A percentile compares a stretch with the other conserved stretches of the same genome.
phyloP scores from a whole-genome alignment of 495 filamentous ascomycete genomes.

The Podospora australis region DNA sequence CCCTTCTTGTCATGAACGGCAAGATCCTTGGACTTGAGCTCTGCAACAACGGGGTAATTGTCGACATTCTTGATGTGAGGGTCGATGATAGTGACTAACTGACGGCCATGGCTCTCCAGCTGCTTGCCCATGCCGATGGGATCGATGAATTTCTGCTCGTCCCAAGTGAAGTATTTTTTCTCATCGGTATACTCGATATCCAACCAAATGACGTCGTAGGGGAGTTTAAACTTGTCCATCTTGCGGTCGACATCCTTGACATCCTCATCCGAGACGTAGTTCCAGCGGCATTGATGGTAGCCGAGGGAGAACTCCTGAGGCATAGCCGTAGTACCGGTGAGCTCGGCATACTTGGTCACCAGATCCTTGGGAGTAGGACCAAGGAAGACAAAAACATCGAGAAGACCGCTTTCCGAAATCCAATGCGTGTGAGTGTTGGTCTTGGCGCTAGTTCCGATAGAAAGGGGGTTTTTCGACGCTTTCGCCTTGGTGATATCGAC shows the following conservation, averaged over 20 bases:
- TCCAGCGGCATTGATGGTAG: conserved; percentile 98
- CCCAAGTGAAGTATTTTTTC: conserved; percentile 98
- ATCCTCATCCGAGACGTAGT: conserved; percentile 94
- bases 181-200: conserved; percentile 95
- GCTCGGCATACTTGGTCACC: conserved; percentile 71
- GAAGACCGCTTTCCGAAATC: conserved; percentile 84
- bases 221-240: conserved; percentile 89
- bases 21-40: conserved; percentile 75
- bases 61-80: conserved; percentile 93
- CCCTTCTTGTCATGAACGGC: conserved; percentile 85
- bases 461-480: conserved; percentile 65
- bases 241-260: conserved; percentile 93
- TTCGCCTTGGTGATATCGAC: conserved; percentile 86
- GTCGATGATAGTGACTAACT: conserved; percentile 91
- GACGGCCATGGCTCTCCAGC: conserved; percentile 72
- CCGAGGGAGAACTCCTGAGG: conserved; percentile 87
- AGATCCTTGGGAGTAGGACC: conserved; percentile 79
- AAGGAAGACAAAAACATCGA: conserved; percentile 92
- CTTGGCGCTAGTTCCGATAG: conserved; percentile 61
- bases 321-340: conserved; percentile 90
- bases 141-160: conserved; percentile 75
- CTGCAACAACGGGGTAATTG: conserved; percentile 66
- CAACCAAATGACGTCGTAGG: conserved; percentile 98
- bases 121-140: conserved; percentile 84
- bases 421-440: conserved; percentile 86